A percentile compares a stretch with the other conserved stretches of the same genome.
These are phyloP conservation scores for slime mould (Dictyostelium discoideum) DNA, from an alignment of 78 protist genomes.

Conservation along the genomic window DNA sequence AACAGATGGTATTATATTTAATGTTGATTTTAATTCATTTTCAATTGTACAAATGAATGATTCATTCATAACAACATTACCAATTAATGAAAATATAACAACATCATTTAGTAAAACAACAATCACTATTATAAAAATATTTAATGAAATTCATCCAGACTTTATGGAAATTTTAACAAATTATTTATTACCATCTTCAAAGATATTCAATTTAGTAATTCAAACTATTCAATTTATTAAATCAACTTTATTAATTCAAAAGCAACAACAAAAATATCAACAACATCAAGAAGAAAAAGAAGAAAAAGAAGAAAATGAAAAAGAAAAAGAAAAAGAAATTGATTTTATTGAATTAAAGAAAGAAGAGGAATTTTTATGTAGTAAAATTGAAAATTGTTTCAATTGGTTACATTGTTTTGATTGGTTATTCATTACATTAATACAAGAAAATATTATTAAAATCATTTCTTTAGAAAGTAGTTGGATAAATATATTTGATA, in stretches of 20 bases:
- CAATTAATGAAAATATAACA: conserved; percentile 11
- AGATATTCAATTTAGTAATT: conserved; percentile 3
- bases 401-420: conserved; percentile 54
- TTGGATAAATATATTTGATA: conserved; percentile 64
- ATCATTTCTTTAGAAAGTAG: conserved; percentile 30
- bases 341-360: conserved; percentile 13
- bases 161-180: conserved; percentile 14
- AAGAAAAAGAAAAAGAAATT: neutral
- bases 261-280: neutral
- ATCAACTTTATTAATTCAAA: neutral
- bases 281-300: neutral
- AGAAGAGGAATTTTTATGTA: neutral
- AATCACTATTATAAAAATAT: neutral
- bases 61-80: neutral
- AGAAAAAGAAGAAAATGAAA: neutral
- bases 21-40: neutral
- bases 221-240: conserved; percentile 21
- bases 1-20: neutral
- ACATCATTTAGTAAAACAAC: neutral
- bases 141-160: neutral
- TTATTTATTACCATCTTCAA: neutral
- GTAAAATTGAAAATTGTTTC: conserved; percentile 17
- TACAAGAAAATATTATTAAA: conserved; percentile 27
- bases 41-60: too few relatives aligned
- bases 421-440: conserved; percentile 16